A percentile compares a stretch with the other conserved stretches of the same genome.
Evolutionary conservation across 129 eudicot genomes (phyloP).

Genomic region (Tanacetum coccineum): DNA sequence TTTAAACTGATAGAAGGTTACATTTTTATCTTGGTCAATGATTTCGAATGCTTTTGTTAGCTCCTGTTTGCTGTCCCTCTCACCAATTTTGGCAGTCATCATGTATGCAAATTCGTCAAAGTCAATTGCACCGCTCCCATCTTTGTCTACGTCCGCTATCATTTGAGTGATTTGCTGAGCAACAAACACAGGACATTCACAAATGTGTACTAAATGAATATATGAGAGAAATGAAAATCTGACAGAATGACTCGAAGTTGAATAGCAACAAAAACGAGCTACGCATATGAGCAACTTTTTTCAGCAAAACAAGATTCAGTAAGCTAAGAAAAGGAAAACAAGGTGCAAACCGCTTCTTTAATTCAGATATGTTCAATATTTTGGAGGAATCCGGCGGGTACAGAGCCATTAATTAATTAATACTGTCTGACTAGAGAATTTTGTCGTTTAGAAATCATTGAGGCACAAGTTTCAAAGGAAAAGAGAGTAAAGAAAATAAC

Average conservation of each 20-base stretch:
- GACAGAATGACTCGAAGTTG: neutral
- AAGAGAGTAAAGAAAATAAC: no score
- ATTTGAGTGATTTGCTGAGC: slow-evolving; percentile 80
- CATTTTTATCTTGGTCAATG: slow-evolving; percentile 88
- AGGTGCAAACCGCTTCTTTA: no score
- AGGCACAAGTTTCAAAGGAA: no score
- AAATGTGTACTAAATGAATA: neutral
- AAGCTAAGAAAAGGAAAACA: no score
- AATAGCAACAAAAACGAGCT: no score
- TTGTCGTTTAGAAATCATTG: no score
- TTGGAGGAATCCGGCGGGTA: no score
- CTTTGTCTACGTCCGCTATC: slow-evolving; percentile 97
- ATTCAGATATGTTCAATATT: no score
- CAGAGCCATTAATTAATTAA: no score
- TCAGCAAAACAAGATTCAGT: no score
- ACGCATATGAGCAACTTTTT: no score
- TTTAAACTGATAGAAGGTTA: slow-evolving; percentile 23
- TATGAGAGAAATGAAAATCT: neutral
- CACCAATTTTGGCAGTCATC: slow-evolving; percentile 97
- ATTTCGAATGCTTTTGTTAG: slow-evolving; percentile 81
- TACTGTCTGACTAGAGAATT: no score
- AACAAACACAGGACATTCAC: neutral
- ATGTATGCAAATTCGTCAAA: slow-evolving; percentile 84
- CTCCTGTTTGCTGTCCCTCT: slow-evolving; percentile 88
- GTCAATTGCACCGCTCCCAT: slow-evolving; percentile 92